Percentiles rank a stretch among this genome's conserved stretches.
phyloP scores from a whole-genome alignment of 768 basidiomycete species.

The Xerocomellus chrysenteron region DNA sequence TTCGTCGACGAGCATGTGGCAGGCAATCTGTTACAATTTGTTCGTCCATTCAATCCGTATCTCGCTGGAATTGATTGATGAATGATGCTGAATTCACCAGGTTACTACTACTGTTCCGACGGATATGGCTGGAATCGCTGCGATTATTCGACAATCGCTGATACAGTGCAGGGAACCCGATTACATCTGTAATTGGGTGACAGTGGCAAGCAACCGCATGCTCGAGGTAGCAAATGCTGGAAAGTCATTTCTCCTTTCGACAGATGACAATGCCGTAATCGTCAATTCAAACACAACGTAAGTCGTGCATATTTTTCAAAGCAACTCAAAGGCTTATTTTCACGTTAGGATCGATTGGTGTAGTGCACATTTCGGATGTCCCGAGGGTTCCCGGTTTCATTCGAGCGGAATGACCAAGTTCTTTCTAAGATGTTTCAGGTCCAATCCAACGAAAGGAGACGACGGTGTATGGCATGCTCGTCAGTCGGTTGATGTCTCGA shows the following conservation, averaged over 20 bases:
- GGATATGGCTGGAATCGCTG: slow-evolving; percentile 20
- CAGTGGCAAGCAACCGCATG: slow-evolving; percentile 19
- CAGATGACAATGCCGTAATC: slow-evolving; percentile 4
- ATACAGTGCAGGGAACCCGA: slow-evolving; percentile 11
- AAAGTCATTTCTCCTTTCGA: slow-evolving; percentile 13
- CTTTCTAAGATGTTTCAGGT: slow-evolving; percentile 24
- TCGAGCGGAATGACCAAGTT: slow-evolving; percentile 16
- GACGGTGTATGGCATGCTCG: slow-evolving; percentile 19
- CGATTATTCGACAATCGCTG: slow-evolving; percentile 17
- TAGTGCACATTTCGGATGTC: slow-evolving; percentile 19
- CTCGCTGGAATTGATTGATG: background rate
- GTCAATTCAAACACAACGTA: slow-evolving; percentile 26
- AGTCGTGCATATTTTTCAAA: background rate
- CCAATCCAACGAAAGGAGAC: slow-evolving; percentile 22
- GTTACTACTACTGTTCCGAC: slow-evolving; percentile 12
- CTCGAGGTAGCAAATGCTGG: slow-evolving; percentile 17
- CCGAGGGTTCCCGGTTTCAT: slow-evolving; percentile 18
- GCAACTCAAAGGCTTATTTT: background rate
- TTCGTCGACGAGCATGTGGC: slow-evolving; percentile 19
- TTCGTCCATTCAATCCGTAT: slow-evolving; percentile 5
- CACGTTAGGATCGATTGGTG: slow-evolving; percentile 22
- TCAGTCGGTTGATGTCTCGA: slow-evolving; percentile 22
- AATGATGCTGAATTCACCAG: background rate
- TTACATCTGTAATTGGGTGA: slow-evolving; percentile 19
- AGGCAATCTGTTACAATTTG: slow-evolving; percentile 22